Base-by-base conservation (phyloP, 2,329 filamentous ascomycete species). In the Diaporthe caulivora region DNA sequence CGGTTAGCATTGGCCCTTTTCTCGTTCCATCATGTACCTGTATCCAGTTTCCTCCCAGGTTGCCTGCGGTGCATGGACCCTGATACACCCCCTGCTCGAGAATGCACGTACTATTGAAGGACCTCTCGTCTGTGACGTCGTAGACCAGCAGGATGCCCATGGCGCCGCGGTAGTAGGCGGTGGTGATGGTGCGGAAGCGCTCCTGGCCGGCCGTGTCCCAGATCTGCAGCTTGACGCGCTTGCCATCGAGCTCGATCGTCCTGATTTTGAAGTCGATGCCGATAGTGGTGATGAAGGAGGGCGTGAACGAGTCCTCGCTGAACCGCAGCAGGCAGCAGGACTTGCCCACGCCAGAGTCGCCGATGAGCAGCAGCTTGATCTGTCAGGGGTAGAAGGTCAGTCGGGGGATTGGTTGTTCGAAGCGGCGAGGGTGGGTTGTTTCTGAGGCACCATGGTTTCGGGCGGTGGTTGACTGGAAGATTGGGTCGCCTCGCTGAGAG, bases 251-350 rank as follows among this genome's bases (percentile, higher is more conserved):
- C 87, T 99, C 97, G 86, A 99, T 99, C 77, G 97, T 99, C 78
- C 97, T 92, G 83, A 99, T 99, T 90, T 99, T 99, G 89, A 99
- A 99, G 87, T 99, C 97, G 87, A 99, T 98, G 79, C 97, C 97
- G 85, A 99, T 99, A 76, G 97, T 99, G 76, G 95, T 98, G 88
- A 98, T 98, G 89, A 98, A 98, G 79, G 95, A 97, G 55, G 95
- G 95, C 70, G 95, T 98, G 87, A 98, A 98, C 60, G 94, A 97
- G 88, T 98, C 95, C 87, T 98, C 95, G 85, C 95, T 97, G 88
- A 98, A 98, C 80, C 95, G 94, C 82, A 98, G 88, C 83, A 98
- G 90, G 86, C 95, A 98, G 92, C 95, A 98, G 78, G 95, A 98
- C 87, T 98, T 98, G 84, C 95, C 95, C 76, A 98, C 95, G 81